Base-by-base conservation (phyloP, 129 eudicot species). In the Apium graveolens region DNA sequence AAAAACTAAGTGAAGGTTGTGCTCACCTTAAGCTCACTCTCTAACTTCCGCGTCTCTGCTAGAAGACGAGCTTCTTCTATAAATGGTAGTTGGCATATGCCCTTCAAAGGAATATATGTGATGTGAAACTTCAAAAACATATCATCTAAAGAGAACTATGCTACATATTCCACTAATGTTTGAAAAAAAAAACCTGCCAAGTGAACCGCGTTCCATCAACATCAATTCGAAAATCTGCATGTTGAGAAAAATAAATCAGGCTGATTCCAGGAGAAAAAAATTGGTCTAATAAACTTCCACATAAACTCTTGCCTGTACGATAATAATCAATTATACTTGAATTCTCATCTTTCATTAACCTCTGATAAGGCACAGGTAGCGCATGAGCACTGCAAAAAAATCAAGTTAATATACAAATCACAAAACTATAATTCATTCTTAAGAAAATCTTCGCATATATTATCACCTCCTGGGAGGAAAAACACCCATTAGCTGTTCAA, bases 401-500 rank as follows among this genome's bases (percentile, higher is more conserved):
- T 7, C 63, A 9, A 29, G 42, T 55, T 41, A 73, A 7, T n/a
- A 29, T 7, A 74, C 38, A 74, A 44, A 74, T 34, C n/a, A 12
- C 48, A 24, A 7, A 51, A 11, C 7, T 41, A 26, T 48, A 74
- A 27, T 26, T 76, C 0, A 27, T 26, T 76, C 0, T n/a, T 26
- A 43, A 79, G 11, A 76, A 46, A 66, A 39, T 14, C 57, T 45
- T 63, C 6, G 7, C 1, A 3, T 4, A 38, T 29, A 18, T 9
- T 3, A 7, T 57, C 63, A 87, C 95, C 94, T 91, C 42, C 46
- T 83, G 2, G 92, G 89, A 8, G 97, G 97, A 5, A 91, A 86
- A 31, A 89, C 95, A 13, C 87, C 90, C 92, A 91, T 87, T 11
- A 91, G 89, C 32, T 91, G 97, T 63, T 89, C 94, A 73, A 89